phyloP scores from a whole-genome alignment of 345 rosid genomes.

The Angophora floribunda region DNA sequence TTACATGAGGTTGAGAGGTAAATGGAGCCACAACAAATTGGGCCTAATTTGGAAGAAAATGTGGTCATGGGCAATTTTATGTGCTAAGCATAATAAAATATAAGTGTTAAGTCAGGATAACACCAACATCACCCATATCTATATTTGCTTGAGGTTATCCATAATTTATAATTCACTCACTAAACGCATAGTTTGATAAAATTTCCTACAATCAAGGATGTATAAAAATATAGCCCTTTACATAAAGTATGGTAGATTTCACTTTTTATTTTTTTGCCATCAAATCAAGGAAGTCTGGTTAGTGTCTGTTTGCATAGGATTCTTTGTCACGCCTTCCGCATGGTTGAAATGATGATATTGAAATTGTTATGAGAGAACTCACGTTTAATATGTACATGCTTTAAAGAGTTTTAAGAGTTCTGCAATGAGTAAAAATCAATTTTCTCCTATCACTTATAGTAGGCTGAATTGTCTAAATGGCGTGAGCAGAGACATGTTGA shows the following conservation, averaged over 20 bases:
- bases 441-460: no score
- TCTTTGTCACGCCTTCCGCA: rapidly evolving
- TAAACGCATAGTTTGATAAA: no score
- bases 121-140: no score
- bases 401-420: background rate
- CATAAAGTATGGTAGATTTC: background rate
- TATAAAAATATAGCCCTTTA: background rate
- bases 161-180: rapidly evolving
- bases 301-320: background rate
- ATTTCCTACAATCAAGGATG: background rate
- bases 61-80: no score
- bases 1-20: no score
- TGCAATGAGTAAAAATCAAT: background rate
- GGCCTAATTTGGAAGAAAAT: no score
- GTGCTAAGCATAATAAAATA: no score
- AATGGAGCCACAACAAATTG: no score
- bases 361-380: background rate
- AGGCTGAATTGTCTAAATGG: background rate
- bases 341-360: background rate
- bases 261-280: background rate
- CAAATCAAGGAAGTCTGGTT: background rate
- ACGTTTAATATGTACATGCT: background rate
- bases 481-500: background rate
- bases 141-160: no score
- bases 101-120: rapidly evolving